Percentiles rank a stretch among this genome's conserved stretches.
phyloP scores from a whole-genome alignment of 768 basidiomycete genomes.

The Suillus clintonianus region DNA sequence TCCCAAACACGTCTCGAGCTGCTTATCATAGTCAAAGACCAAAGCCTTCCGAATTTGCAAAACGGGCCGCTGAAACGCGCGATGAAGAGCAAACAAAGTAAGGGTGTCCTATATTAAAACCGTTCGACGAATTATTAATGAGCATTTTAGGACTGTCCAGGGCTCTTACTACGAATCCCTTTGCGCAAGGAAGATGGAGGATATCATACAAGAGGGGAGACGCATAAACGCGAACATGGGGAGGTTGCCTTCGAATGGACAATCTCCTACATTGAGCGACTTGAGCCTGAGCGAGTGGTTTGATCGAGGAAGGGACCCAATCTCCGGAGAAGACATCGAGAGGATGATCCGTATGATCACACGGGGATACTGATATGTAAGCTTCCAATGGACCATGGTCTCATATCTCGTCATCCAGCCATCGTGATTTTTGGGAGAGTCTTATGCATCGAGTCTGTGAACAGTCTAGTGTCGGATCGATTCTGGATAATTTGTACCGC shows the following conservation, averaged over 20 bases:
- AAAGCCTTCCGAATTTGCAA: neutral
- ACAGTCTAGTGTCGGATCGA: neutral
- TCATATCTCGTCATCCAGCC: neutral
- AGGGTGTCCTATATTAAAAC: neutral
- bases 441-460: neutral
- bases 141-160: neutral
- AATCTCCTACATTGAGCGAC: neutral
- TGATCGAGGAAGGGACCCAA: neutral
- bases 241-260: neutral
- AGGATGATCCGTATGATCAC: neutral
- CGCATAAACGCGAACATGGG: neutral
- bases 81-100: neutral
- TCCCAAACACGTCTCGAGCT: neutral
- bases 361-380: neutral
- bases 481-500: neutral
- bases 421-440: neutral
- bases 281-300: neutral
- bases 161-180: neutral
- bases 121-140: neutral
- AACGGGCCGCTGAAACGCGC: neutral
- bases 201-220: neutral
- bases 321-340: slow-evolving; percentile 1
- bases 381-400: neutral
- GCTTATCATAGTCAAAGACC: neutral
- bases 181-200: neutral